phyloP scores from a whole-genome alignment of 495 filamentous ascomycete genomes.

The Neurospora sp. region DNA sequence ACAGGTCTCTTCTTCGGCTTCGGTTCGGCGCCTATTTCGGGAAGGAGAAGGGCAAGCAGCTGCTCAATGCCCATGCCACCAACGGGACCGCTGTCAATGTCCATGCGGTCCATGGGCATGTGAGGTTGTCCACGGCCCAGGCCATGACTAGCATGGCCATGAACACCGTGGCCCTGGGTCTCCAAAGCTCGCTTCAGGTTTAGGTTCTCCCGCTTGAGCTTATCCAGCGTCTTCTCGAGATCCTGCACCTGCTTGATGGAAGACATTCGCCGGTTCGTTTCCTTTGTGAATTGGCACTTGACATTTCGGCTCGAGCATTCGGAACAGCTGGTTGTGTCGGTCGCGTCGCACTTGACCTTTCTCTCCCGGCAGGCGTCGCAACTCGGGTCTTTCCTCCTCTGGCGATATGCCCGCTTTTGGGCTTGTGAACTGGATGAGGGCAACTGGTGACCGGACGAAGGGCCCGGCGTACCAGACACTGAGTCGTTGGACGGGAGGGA shows the following conservation, averaged over 20 bases:
- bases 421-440: conserved; percentile 38
- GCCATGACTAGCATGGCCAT: neutral
- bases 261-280: conserved; percentile 97
- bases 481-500: conserved; percentile 44
- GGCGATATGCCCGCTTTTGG: conserved; percentile 90
- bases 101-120: conserved; percentile 46
- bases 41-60: conserved; percentile 50
- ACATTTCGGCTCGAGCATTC: conserved; percentile 93
- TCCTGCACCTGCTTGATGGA: conserved; percentile 99
- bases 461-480: conserved; percentile 39
- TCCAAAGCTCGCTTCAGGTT: conserved; percentile 33
- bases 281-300: conserved; percentile 97
- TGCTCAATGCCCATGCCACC: conserved; percentile 32
- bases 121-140: conserved; percentile 30
- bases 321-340: conserved; percentile 88
- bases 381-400: conserved; percentile 91
- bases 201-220: conserved; percentile 61
- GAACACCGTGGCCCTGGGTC: neutral
- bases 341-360: conserved; percentile 99
- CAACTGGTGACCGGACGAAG: conserved; percentile 29
- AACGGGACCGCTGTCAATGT: conserved; percentile 40
- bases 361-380: conserved; percentile 96
- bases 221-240: conserved; percentile 79
- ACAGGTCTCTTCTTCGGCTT: conserved; percentile 49
- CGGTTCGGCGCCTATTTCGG: conserved; percentile 57